Evolutionary conservation across 2,329 filamentous ascomycete species (phyloP).

Genomic region (Metarhizium rileyi): DNA sequence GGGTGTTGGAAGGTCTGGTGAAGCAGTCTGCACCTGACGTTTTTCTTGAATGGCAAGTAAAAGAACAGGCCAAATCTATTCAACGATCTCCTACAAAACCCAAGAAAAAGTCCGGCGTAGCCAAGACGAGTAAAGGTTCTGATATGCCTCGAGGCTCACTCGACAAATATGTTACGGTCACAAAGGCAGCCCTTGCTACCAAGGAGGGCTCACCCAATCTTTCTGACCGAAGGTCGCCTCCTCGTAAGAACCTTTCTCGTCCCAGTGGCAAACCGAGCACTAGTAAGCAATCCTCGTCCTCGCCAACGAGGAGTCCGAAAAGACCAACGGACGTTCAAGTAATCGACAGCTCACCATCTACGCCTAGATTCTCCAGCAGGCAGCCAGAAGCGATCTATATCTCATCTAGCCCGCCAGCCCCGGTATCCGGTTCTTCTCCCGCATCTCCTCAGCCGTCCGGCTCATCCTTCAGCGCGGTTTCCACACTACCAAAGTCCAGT

Average conservation of each 20-base stretch:
- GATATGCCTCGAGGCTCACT: constrained; percentile 22
- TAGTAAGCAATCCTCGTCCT: constrained; percentile 27
- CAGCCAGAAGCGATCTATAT: constrained; percentile 32
- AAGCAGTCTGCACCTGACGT: constrained; percentile 15
- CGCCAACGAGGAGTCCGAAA: constrained; percentile 14
- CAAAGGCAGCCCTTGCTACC: constrained; percentile 20
- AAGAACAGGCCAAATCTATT: constrained; percentile 12
- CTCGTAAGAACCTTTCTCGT: background rate
- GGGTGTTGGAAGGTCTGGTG: constrained; percentile 28
- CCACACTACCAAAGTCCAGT: constrained; percentile 8
- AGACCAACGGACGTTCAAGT: constrained; percentile 24
- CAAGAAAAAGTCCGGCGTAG: constrained; percentile 14
- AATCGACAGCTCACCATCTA: constrained; percentile 32
- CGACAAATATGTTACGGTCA: constrained; percentile 31
- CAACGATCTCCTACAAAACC: constrained; percentile 16
- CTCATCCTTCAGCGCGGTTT: constrained; percentile 6
- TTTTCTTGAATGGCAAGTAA: constrained; percentile 19
- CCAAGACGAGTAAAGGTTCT: constrained; percentile 11
- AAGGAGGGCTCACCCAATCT: background rate
- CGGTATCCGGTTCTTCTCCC: constrained; percentile 19
- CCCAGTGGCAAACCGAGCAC: constrained; percentile 4
- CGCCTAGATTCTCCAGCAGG: constrained; percentile 25
- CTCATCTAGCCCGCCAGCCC: constrained; percentile 31
- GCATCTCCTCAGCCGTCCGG: constrained; percentile 13
- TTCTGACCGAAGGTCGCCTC: constrained; percentile 5